Base-by-base conservation (phyloP, 345 rosid genomes). In the Sonneratia alba region DNA sequence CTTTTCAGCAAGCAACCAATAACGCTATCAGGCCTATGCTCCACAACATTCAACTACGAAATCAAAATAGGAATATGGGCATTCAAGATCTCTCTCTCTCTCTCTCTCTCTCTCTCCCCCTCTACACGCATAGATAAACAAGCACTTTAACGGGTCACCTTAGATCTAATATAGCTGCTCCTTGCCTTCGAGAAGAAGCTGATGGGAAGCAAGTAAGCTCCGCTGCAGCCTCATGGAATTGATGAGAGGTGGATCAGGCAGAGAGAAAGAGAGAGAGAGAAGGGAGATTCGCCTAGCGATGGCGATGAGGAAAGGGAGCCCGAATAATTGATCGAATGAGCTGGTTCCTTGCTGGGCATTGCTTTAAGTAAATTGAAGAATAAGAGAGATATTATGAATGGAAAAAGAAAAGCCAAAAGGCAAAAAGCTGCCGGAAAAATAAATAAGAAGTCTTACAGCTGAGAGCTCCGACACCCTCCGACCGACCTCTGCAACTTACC, bases 291-390 rank as follows among this genome's bases (percentile, higher is more conserved):
- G 36, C 66, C 12, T 57, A n/a, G 63, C 2, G 34, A 34, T 11
- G 66, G 12, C 2, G 32, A 57, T 22, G 66, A 62, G 27, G 66
- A 27, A 27, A 62, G 36, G 19, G 32, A 62, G 14, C 32, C 16
- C 6, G 66, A 62, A 62, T 62, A 62, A 62, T 62, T 62, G 66
- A 62, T 32, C 3, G 38, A 62, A 62, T 62, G 66, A 62, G 66
- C 66, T 62, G 64, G 10, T 62, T 5, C 19, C n/a, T 62, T 13
- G 66, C 66, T 62, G 66, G 66, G 66, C 66, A 3, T 13, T 27
- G 38, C 66, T 62, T 27, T 62, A 62, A n/a, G 18, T 27, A 62
- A 1, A 13, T 27, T 3, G 16, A 27, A 12, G 5, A 32, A 24
- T 10, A 27, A 2, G 24, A 61, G n/a, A 59, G 12, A 6, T 8